Evolutionary conservation across 2,329 filamentous ascomycete genomes (phyloP), one percentile per base, ranked within the genome.

Genomic region (Diplocarpon rosae): DNA sequence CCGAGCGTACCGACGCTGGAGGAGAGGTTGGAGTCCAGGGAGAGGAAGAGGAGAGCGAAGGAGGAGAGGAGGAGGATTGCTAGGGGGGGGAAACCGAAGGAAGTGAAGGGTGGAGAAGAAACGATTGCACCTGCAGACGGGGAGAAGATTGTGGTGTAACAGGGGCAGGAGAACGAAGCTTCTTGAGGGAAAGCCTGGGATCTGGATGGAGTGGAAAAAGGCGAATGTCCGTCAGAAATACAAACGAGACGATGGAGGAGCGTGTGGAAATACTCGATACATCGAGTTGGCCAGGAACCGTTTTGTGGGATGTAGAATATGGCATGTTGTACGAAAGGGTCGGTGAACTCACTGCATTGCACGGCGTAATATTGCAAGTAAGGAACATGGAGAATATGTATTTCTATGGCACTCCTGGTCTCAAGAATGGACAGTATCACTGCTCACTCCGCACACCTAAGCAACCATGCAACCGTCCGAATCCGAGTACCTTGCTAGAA

Each of bases 1-100:
- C 78, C 82, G 5, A 70, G 76, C 0, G 70, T 92, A 10, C 80
- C 81, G 20, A 78, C 71, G 0, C 62, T 76, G 37, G 76, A 78
- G 41, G 76, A 88, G 62, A 68, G 76, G 35, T 69, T 77, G 55
- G 69, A 62, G 40, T 66, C 69, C 41, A 70, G 74, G 46, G 70
- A 78, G 39, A 64, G 65, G 27, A 72, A 76, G 62, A 72, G 73
- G 45, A 64, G 67, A 28, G 67, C 65, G 30, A 85, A 85, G 63
- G 67, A 74, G 33, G 69, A 73, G 53, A 67, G 76, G 48, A 46
- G 17, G 33, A 47, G 37, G 42, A 12, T 32, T 12, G 33, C 41
- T 35, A 36, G 31, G 36, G 42, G 16, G 40, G 39, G 29, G 30
- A 46, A 59, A 56, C 12, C 17, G 27, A 35, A 39, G 30, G 28